Base-by-base conservation (phyloP, 371 early-diverging fungal genomes). In the Mortierella sp. region DNA sequence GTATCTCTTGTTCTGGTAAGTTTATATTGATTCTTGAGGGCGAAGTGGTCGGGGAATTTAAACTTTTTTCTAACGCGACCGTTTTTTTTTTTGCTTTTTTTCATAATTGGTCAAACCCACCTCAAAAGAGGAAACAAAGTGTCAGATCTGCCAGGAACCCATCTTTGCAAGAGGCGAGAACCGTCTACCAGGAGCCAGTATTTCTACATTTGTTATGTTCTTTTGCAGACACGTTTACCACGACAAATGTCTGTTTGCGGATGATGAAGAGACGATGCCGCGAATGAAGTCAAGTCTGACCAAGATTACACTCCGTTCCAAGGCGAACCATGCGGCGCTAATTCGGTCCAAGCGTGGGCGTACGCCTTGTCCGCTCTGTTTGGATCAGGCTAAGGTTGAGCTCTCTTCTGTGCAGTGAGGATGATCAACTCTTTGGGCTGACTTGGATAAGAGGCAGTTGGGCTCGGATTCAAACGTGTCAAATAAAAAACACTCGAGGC, bases 141-240 rank as follows among this genome's bases (percentile, higher is more conserved):
- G 96, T 79, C 87, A 88, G 21, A 79, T 89, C 3, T 96, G 96
- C 71, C 92, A 93, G 19, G 89, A 90, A 28, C 88, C 89, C 16
- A 89, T 94, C 9, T 91, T 93, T 61, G 82, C 81, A 59, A 88
- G 91, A 54, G 90, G 91, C 82, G 88, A 87, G 71, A 81, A 14
- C 54, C 61, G 77, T 1, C 6, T 81, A 3, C 80, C 74, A 48
- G 82, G 78, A 21, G 24, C 81, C 0, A 37, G 53, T 13, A 72
- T 79, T 26, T 79, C 80, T 26, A 78, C 83, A n/a, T 80, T 82
- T 51, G 74, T 95, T 24, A 78, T 95, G 51, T 96, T 95, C 87
- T 95, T 95, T 76, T 96, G 96, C 78, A 83, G 91, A 40, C 96
- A 96, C 83, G 91, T 91, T 5, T 96, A 89, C 75, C 96, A 96